Base-by-base conservation (phyloP, 73 alveolate genomes). In the Tetrahymena malaccensis region DNA sequence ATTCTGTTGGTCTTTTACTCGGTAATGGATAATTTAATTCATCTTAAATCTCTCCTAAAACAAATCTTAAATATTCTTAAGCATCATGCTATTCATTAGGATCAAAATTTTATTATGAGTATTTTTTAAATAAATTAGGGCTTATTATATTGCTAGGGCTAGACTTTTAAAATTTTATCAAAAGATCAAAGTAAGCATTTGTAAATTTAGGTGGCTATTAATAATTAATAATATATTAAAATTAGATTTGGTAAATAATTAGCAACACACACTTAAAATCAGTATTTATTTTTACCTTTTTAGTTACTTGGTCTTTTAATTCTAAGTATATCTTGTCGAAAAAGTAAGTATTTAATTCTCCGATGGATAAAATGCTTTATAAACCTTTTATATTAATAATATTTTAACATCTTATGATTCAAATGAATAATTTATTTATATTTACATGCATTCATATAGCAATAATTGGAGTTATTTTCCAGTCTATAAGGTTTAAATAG, bases 61-160 rank as follows among this genome's bases (percentile, higher is more conserved):
- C 96, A 55, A 97, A 94, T 57, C 96, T 96, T 19, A 96, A 96
- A 95, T 95, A 96, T 95, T 96, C 98, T 95, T 96, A 97, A 85
- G 96, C 94, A 94, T 96, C 98, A 96, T 96, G 98, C 96, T 95
- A 93, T 21, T 96, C 95, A 96, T 84, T 85, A 19, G 96, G 96
- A 33, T 96, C 98, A 85, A 96, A 95, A 95, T 95, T 94, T 50
- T 38, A 27, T 94, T 43, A 83, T 37, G 97, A 96, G 34, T 85
- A 93, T 10, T 27, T 34, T 43, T 37, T 85, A 35, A 93, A 57
- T 96, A 94, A 96, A 10, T 19, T 19, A 43, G 94, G 96, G 5
- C 96, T 96, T 38, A 93, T 96, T 94, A 94, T 94, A n/a, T 95
- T 85, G 83, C 89, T 31, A 27, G 43, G 33, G 8, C 50, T 43